Percentiles rank a stretch among this genome's conserved stretches.
These are phyloP conservation scores for Daldinia sp. DNA, from an alignment of 2,329 filamentous ascomycete species.

Conservation along the genomic window DNA sequence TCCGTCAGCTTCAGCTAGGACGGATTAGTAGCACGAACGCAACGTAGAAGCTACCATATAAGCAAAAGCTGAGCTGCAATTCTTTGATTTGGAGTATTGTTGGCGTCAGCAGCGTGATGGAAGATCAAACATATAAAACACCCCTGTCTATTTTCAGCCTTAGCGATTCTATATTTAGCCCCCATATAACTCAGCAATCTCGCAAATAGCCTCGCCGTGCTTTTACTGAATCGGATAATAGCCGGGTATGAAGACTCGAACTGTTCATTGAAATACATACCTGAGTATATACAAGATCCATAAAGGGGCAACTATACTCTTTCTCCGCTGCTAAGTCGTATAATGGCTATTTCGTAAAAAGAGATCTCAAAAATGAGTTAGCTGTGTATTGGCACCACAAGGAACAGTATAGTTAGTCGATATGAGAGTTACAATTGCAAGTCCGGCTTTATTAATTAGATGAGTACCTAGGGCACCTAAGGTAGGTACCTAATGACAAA, in stretches of 20 bases:
- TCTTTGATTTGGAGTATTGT: constrained; percentile 10
- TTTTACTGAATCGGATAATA: background rate
- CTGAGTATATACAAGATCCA: no score
- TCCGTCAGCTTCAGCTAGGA: constrained; percentile 19
- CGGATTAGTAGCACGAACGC: background rate
- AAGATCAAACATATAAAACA: constrained; percentile 7
- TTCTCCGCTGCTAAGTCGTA: no score
- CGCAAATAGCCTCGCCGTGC: background rate
- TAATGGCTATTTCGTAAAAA: no score
- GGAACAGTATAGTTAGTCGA: background rate
- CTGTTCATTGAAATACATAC: background rate
- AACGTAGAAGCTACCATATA: constrained; percentile 15
- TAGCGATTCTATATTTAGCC: constrained; percentile 31
- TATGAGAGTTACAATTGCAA: background rate
- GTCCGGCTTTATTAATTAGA: background rate
- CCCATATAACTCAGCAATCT: background rate
- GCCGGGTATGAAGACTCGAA: background rate
- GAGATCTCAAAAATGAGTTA: background rate
- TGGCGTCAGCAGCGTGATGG: constrained; percentile 35
- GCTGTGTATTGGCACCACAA: background rate
- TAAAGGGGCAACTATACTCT: no score
- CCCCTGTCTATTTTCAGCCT: constrained; percentile 24
- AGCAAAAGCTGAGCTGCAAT: constrained; percentile 19
- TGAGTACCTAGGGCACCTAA: no score
- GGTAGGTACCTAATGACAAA: background rate